Evolutionary conservation across 352 stramenopile genomes (phyloP).

Genomic region (Globisporangium iwayamae): DNA sequence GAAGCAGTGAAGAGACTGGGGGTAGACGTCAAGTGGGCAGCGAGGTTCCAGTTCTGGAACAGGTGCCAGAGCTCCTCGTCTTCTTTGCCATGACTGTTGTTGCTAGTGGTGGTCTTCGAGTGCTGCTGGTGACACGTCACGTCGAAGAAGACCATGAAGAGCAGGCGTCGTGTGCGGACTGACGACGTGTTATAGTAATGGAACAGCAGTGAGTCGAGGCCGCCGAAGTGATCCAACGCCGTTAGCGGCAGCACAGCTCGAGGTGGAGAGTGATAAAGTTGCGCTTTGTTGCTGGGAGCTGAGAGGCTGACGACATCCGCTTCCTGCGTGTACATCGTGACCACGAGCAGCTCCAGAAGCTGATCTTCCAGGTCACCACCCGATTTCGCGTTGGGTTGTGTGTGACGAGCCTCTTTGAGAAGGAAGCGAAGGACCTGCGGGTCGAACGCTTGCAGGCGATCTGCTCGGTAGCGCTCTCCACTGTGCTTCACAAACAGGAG

Average conservation of each 20-base stretch:
- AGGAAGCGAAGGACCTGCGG: conserved; percentile 31
- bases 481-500: conserved; percentile 32
- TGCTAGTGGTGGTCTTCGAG: neutral
- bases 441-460: conserved; percentile 29
- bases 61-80: conserved; percentile 12
- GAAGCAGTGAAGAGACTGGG: conserved; percentile 7
- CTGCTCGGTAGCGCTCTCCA: conserved; percentile 21
- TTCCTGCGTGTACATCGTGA: conserved; percentile 15
- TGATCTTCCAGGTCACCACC: conserved; percentile 3
- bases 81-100: neutral
- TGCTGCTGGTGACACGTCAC: conserved; percentile 11
- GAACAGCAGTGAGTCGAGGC: conserved; percentile 13
- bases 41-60: conserved; percentile 11
- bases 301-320: neutral
- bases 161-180: neutral
- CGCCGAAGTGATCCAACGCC: conserved; percentile 13
- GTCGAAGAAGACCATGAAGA: conserved; percentile 26
- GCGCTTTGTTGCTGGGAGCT: neutral
- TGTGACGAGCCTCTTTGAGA: conserved; percentile 23
- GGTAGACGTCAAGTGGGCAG: neutral
- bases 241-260: conserved; percentile 1
- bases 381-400: conserved; percentile 15
- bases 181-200: conserved; percentile 12
- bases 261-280: neutral
- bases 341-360: conserved; percentile 17